Evolutionary conservation across 2,329 filamentous ascomycete species (phyloP).

Genomic region (Huntiella abstrusa): DNA sequence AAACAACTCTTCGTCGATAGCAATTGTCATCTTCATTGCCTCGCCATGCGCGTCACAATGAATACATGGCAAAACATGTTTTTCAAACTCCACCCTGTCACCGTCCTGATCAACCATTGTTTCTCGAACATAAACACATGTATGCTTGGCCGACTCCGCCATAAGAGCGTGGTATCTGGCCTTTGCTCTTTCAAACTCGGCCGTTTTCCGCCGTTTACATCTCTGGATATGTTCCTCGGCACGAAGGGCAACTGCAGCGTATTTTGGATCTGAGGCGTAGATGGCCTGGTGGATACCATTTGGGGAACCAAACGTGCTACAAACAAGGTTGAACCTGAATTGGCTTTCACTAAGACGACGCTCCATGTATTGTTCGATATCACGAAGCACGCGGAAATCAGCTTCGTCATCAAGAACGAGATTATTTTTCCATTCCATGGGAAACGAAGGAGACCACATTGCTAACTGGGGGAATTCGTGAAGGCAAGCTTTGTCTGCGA

Average conservation of each 20-base stretch:
- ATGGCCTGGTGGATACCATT: neutral
- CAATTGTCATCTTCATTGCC: slow-evolving; percentile 25
- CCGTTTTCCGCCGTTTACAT: no score
- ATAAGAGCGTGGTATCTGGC: no score
- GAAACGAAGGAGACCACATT: neutral
- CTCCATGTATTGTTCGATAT: slow-evolving; percentile 27
- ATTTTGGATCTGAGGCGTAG: neutral
- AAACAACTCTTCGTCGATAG: slow-evolving; percentile 37
- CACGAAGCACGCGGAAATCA: slow-evolving; percentile 27
- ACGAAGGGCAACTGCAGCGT: neutral
- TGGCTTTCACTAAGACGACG: neutral
- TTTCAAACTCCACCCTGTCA: no score
- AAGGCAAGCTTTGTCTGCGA: neutral
- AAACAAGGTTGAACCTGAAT: neutral
- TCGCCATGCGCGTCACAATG: neutral
- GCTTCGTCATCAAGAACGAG: slow-evolving; percentile 25
- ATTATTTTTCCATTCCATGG: slow-evolving; percentile 20
- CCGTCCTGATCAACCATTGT: no score
- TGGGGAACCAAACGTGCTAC: neutral
- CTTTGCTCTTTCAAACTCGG: no score
- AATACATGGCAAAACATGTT: neutral
- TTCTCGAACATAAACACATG: no score
- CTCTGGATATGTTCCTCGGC: neutral
- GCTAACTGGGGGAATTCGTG: neutral
- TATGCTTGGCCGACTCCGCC: no score